phyloP scores from a whole-genome alignment of 169 alveolate genomes.

The Sarcocystis neurona region DNA sequence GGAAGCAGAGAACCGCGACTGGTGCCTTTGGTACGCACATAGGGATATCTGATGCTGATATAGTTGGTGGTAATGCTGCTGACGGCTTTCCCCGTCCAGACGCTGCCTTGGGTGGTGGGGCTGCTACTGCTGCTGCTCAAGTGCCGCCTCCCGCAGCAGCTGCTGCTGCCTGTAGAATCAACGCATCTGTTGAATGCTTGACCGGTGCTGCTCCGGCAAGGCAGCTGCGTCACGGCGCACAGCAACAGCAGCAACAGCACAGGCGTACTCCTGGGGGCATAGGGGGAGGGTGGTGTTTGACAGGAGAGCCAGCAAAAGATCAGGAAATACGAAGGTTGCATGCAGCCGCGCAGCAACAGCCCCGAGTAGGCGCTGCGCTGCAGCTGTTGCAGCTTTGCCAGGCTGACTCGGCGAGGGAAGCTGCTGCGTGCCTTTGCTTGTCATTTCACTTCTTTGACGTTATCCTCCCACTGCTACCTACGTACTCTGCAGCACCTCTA shows the following conservation, averaged over 20 bases:
- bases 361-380: constrained; percentile 49
- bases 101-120: too few relatives aligned
- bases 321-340: constrained; percentile 42
- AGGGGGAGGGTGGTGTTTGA: constrained; percentile 65
- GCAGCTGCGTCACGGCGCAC: too few relatives aligned
- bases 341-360: constrained; percentile 1
- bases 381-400: constrained; percentile 48
- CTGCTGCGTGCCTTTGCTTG: constrained; percentile 19
- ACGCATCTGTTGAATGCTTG: too few relatives aligned
- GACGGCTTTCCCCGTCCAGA: not conserved
- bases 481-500: not conserved
- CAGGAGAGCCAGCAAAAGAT: constrained; percentile 29
- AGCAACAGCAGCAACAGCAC: too few relatives aligned
- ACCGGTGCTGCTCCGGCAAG: too few relatives aligned
- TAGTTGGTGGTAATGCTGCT: not conserved
- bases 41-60: not conserved
- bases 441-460: constrained; percentile 12
- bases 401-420: not conserved
- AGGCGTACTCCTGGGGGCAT: constrained; percentile 44
- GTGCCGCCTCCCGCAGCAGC: too few relatives aligned
- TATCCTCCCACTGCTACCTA: constrained; percentile 14
- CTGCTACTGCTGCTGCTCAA: too few relatives aligned
- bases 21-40: not conserved
- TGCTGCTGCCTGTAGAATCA: too few relatives aligned
- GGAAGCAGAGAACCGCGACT: not conserved